phyloP scores from a whole-genome alignment of 2,329 filamentous ascomycete species.

The Curvularia lunata region DNA sequence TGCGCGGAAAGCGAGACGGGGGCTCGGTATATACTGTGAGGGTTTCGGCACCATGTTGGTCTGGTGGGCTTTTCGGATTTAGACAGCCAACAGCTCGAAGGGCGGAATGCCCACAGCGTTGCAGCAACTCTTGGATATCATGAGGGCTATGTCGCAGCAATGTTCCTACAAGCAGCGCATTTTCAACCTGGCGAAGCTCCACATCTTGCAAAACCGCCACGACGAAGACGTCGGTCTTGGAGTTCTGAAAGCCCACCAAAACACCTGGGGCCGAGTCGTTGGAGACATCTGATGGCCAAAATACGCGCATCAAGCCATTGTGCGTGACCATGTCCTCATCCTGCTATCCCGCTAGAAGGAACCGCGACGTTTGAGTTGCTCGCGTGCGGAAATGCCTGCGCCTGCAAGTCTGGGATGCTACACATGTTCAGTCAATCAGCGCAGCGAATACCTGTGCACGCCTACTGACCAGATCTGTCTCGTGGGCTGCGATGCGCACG shows the following conservation, averaged over 20 bases:
- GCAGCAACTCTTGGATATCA: conserved; percentile 78
- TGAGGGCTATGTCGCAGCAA: conserved; percentile 84
- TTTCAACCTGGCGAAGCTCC: conserved; percentile 74
- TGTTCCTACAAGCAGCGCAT: conserved; percentile 81
- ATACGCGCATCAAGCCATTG: conserved; percentile 94
- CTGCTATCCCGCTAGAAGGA: conserved; percentile 74
- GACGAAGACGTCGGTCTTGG: conserved; percentile 86
- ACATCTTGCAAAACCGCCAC: conserved; percentile 89
- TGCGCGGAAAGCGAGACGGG: conserved; percentile 66
- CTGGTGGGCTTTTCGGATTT: conserved; percentile 64
- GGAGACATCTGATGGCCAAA: conserved; percentile 91
- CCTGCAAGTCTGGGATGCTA: conserved; percentile 82
- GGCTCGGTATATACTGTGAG: conserved; percentile 65
- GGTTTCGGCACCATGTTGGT: conserved; percentile 69
- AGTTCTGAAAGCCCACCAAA: conserved; percentile 95
- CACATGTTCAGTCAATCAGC: conserved; percentile 16
- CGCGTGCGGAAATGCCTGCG: conserved; percentile 87
- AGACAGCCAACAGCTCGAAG: conserved; percentile 87
- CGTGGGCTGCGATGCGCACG: conserved; percentile 78
- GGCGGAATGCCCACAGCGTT: conserved; percentile 79
- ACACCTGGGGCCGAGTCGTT: conserved; percentile 78
- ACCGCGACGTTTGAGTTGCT: conserved; percentile 90
- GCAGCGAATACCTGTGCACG: background rate
- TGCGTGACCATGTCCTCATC: conserved; percentile 69
- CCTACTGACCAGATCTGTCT: conserved; percentile 75